Evolutionary conservation across 2,329 filamentous ascomycete species (phyloP).

Genomic region (Phyllosticta paracitricarpa): DNA sequence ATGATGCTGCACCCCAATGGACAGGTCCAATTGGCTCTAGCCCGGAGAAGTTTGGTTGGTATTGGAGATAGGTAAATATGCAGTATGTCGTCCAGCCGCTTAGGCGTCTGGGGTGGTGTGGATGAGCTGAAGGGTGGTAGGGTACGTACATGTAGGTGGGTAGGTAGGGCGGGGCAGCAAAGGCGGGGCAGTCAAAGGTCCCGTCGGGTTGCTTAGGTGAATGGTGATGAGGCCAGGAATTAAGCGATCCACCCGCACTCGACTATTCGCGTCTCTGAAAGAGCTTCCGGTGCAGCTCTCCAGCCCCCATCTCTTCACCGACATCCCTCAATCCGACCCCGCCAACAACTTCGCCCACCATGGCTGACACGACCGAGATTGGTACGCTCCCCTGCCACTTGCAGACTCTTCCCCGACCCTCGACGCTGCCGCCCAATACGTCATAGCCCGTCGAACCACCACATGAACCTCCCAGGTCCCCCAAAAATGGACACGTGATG

Average conservation of each 20-base stretch:
- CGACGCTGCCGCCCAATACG: not conserved
- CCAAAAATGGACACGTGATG: not conserved
- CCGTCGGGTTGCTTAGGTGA: not conserved
- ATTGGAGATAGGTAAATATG: not conserved
- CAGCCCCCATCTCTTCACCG: not conserved
- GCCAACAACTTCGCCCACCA: not conserved
- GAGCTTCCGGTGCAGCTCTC: constrained; percentile 1
- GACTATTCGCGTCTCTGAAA: not conserved
- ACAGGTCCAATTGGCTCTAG: not conserved
- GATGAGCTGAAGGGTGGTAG: not conserved
- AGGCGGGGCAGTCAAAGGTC: not conserved
- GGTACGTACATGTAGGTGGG: not conserved
- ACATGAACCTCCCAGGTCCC: not conserved
- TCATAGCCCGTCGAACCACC: constrained; percentile 7
- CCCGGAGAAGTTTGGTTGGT: not conserved
- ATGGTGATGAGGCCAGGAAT: not conserved
- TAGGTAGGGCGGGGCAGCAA: not conserved
- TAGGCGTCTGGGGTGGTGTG: too few species aligned
- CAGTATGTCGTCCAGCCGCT: not conserved
- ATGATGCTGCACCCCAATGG: not conserved
- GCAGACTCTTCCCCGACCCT: not conserved
- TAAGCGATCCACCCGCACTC: not conserved
- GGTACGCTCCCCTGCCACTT: not conserved
- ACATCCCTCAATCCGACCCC: not conserved
- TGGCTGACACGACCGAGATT: constrained; percentile 8